Evolutionary conservation across 768 basidiomycete genomes (phyloP), one percentile per base, ranked within the genome.

Genomic region (Leccinum incarnatum): DNA sequence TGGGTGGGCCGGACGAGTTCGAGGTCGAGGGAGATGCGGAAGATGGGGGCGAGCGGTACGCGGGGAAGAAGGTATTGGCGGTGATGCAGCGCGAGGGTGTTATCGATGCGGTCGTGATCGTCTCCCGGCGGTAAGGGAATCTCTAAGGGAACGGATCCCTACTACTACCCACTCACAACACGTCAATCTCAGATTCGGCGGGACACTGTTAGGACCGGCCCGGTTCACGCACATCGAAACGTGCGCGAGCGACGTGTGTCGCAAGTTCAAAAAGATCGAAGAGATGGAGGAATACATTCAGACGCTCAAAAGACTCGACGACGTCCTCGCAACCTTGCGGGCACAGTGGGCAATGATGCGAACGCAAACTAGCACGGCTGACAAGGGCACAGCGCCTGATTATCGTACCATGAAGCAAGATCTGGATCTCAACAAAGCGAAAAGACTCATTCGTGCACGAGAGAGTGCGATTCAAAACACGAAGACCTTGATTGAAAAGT

Each of bases 11-110:
- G 3, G 88, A 89, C 27, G 92, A 94, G 66, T 94, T 93, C 64
- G 83, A 85, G 69, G 71, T 92, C 27, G 29, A 71, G 59, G 77
- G 78, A 4, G 88, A 85, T 2, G 81, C 76, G 63, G 83, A 85
- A 48, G 93, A 95, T 64, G 93, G 92, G 52, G 89, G 86, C 5
- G 93, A 93, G 73, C 81, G 81, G 62, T 88, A 84, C 79, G 90
- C 82, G 29, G 87, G 88, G 27, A 77, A 74, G 15, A 81, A 78
- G 59, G 77, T 91, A 29, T 69, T 89, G 62, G 83, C 80, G 62
- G 81, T 84, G 12, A 88, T 95, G 87, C 79, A 84, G 65, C 75
- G 77, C n/a, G 79, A 84, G 60, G 86, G 83, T 2, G 78, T 86
- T 17, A 79, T 93, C 27, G 92, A 94, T 69, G 89, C 87, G 9